Evolutionary conservation across 129 eudicot genomes (phyloP), one percentile per base, ranked within the genome.

Genomic region (Chrysanthemum makinoi): DNA sequence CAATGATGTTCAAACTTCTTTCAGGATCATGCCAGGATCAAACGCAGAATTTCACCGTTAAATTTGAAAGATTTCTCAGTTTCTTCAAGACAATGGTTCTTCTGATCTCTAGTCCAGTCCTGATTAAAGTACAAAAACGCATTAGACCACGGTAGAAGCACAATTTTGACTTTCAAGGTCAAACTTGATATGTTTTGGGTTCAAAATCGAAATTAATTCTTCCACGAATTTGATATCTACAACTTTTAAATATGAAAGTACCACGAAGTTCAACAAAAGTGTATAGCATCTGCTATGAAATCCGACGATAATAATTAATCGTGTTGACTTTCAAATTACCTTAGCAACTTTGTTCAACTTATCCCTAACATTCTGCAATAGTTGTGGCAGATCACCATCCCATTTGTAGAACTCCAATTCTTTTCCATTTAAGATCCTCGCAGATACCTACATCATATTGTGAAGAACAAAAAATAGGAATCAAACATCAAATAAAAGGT

Each of bases 101-200:
- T 94, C 80, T 94, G 94, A 61, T 90, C 99, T 71, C 95, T 84
- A 35, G 87, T 95, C 99, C 99, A 95, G 63, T 72, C 81, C 99
- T 95, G 86, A 49, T 55, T 3, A 69, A 64, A 62, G 5, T 64
- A 66, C 52, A 73, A 62, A 17, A 55, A 65, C 5, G 16, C 9
- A 72, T 75, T 6, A 78, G 62, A 63, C 71, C 53, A 46, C 28
- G 5, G 12, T 66, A 44, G 17, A 49, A 71, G 61, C 72, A 64
- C 22, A 75, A 58, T 26, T 43, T 70, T 63, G 81, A 70, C 66
- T 53, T 70, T 62, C 1, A n/a, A 53, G 20, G 72, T 77, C 66
- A 70, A 53, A 62, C 66, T 24, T 62, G 52, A 9, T 35, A 30
- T 13, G 14, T 62, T 51, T 10, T 0, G 10, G 66, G n/a, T 65